Base-by-base conservation (phyloP, 352 stramenopile species). In the Halophytophthora batemanensis region DNA sequence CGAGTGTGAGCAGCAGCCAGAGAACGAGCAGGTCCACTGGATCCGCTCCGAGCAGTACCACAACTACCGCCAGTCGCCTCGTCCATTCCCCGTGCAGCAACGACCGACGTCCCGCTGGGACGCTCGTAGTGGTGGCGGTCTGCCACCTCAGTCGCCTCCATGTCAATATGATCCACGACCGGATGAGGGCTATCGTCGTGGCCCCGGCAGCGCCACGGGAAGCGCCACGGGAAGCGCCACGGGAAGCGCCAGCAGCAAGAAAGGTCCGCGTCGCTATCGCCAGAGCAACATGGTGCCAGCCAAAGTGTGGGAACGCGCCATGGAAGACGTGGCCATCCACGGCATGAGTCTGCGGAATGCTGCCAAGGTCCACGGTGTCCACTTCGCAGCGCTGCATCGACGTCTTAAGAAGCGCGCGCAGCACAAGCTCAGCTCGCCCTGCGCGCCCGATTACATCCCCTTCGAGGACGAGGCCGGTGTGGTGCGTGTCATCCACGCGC, bases 401-500 rank as follows among this genome's bases (percentile, higher is more conserved):
- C 69, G 74, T 3, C 53, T 87, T 14, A 90, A 90, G 61, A 90
- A 87, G 53, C 71, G 78, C 2, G 66, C 73, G 41, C 59, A 66
- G 19, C 61, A 77, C 44, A 82, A 74, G 37, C 45, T 74, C 12
- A 68, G 51, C 17, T 38, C 67, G 23, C 61, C 66, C 1, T 69
- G 59, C 28, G 66, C 81, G 5, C 71, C 82, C 42, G 69, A 77
- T 18, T 89, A 87, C 44, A 82, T 87, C 19, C 67, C 73, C 7
- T 79, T 81, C 12, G 78, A 87, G 41, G 82, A 92, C 51, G 78
- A 86, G 59, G 69, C 72, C 25, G 77, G 77, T 0, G 64, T 90
- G 14, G 68, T 92, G 28, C 74, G 78, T 31, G 81, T 92, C 6
- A 80, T 90, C 23, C 69, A 82, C 34, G 72, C 82, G 6, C 77